These are phyloP conservation scores for Metschnikowia continentalis DNA, from an alignment of 805 yeast species.

Conservation along the genomic window DNA sequence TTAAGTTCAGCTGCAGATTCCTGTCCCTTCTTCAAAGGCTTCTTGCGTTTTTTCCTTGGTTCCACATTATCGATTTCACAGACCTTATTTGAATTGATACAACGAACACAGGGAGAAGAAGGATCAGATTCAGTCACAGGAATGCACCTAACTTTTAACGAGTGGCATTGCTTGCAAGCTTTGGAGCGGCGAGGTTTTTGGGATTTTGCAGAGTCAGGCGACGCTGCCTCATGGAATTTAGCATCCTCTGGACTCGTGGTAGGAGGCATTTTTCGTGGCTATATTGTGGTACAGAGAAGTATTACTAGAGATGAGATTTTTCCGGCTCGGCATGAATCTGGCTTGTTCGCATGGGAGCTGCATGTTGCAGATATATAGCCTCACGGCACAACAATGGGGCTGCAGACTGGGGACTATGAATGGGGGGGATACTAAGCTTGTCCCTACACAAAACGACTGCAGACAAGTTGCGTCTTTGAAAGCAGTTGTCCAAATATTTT, in stretches of 20 bases:
- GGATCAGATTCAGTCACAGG: slow-evolving; percentile 61
- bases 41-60: slow-evolving; percentile 46
- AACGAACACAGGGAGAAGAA: slow-evolving; percentile 67
- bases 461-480: neutral
- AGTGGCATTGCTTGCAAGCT: slow-evolving; percentile 74
- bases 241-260: neutral
- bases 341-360: slow-evolving; percentile 3
- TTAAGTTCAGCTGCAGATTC: slow-evolving; percentile 20
- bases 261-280: neutral
- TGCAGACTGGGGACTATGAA: neutral
- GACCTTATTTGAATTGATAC: slow-evolving; percentile 54
- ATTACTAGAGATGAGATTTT: slow-evolving; percentile 2
- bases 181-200: slow-evolving; percentile 39
- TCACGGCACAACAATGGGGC: slow-evolving; percentile 3
- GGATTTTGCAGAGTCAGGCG: slow-evolving; percentile 4
- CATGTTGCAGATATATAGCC: slow-evolving; percentile 1
- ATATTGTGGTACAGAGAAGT: neutral
- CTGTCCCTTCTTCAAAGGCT: slow-evolving; percentile 18
- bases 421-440: neutral
- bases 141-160: slow-evolving; percentile 78
- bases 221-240: neutral
- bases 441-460: neutral
- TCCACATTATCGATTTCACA: slow-evolving; percentile 69
- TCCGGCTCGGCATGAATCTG: slow-evolving; percentile 4
- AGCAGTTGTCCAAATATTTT: neutral